phyloP scores from a whole-genome alignment of 2,329 filamentous ascomycete species.

The Blastomyces silverae region DNA sequence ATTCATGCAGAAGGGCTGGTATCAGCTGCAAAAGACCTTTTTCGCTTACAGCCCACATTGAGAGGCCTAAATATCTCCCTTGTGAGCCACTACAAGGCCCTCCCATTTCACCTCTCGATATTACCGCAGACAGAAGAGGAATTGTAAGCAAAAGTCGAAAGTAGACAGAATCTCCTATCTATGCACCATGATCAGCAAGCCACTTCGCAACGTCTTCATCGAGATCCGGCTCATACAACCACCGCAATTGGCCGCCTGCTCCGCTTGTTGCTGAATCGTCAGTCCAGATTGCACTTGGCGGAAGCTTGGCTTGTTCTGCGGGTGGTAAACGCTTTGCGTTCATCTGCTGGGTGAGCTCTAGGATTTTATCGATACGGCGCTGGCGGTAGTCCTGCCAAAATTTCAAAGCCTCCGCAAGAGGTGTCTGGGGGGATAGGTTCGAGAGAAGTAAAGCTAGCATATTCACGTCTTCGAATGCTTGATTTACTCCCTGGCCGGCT shows the following conservation, averaged over 20 bases:
- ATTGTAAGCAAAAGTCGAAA: not conserved
- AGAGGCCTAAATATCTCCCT: not conserved
- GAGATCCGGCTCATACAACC: constrained; percentile 5
- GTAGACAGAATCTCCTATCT: not conserved
- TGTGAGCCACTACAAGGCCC: not conserved
- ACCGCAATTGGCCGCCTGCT: constrained; percentile 5
- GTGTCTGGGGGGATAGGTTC: constrained; percentile 22
- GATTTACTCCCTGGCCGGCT: constrained; percentile 53
- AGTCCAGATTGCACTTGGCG: not conserved
- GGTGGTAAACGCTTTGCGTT: constrained; percentile 44
- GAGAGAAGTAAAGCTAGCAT: constrained; percentile 40
- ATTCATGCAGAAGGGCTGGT: too few species aligned
- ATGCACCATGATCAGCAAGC: not conserved
- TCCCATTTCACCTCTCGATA: not conserved
- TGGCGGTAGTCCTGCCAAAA: constrained; percentile 48
- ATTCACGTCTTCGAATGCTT: constrained; percentile 52
- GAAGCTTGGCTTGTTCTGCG: constrained; percentile 1
- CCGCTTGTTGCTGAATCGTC: constrained; percentile 4
- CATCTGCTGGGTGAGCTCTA: constrained; percentile 46
- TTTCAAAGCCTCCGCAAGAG: constrained; percentile 29
- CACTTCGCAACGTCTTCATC: constrained; percentile 6
- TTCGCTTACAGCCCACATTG: not conserved
- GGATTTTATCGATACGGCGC: constrained; percentile 43
- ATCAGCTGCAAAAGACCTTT: too few species aligned
- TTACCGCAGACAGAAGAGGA: not conserved